A percentile compares a stretch with the other conserved stretches of the same genome.
phyloP scores from a whole-genome alignment of 371 early-diverging fungal genomes.

The Rhizomucor pusillus region DNA sequence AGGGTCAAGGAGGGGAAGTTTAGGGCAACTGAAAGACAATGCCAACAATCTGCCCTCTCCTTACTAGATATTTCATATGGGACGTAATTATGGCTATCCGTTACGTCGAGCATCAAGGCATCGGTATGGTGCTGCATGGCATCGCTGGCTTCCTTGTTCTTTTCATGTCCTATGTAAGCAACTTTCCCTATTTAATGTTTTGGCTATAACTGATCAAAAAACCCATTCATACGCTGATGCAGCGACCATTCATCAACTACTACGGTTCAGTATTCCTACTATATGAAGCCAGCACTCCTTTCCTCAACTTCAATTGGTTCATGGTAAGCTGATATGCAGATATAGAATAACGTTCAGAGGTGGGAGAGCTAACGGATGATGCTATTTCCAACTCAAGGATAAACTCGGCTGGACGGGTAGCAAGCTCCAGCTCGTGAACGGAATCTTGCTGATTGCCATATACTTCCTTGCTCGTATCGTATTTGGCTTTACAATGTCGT shows the following conservation, averaged over 20 bases:
- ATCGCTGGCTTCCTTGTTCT: slow-evolving; percentile 76
- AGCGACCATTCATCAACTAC: slow-evolving; percentile 84
- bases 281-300: slow-evolving; percentile 89
- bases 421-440: slow-evolving; percentile 78
- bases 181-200: slow-evolving; percentile 2
- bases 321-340: slow-evolving; percentile 45
- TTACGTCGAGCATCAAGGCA: slow-evolving; percentile 67
- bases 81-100: slow-evolving; percentile 74
- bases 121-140: slow-evolving; percentile 86
- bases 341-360: neutral
- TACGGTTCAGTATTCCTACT: slow-evolving; percentile 86
- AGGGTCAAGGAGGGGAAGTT: neutral
- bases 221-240: neutral
- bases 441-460: slow-evolving; percentile 62
- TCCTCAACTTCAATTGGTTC: slow-evolving; percentile 93
- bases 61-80: slow-evolving; percentile 87
- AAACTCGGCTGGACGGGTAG: slow-evolving; percentile 79
- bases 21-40: slow-evolving; percentile 2
- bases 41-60: neutral
- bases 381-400: too few species aligned
- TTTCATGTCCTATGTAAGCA: slow-evolving; percentile 69
- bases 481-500: slow-evolving; percentile 77
- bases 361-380: too few species aligned
- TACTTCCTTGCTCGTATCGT: slow-evolving; percentile 81
- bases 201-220: too few species aligned